Evolutionary conservation across 2,329 filamentous ascomycete species (phyloP).

Genomic region (Onygenales sp.): DNA sequence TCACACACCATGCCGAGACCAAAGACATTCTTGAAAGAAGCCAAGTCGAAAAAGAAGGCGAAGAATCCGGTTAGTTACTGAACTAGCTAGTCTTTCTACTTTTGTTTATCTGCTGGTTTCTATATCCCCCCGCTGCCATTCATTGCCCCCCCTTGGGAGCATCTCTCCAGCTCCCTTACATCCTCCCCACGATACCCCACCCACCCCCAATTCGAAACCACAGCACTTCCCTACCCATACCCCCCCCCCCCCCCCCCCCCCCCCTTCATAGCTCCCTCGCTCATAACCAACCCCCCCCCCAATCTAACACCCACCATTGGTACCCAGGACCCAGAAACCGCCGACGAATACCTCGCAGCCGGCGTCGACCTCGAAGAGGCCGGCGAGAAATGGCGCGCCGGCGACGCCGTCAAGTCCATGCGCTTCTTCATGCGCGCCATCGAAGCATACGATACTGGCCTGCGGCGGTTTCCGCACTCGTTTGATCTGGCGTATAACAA

Average conservation of each 20-base stretch:
- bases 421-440: conserved; percentile 53
- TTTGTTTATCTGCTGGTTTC: too few relatives aligned
- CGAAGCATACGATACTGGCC: conserved; percentile 54
- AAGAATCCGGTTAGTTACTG: too few relatives aligned
- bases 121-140: too few relatives aligned
- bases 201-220: too few relatives aligned
- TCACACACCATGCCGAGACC: too few relatives aligned
- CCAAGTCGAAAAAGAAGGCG: too few relatives aligned
- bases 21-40: too few relatives aligned
- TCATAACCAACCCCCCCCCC: not conserved
- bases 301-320: not conserved
- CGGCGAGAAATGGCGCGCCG: conserved; percentile 64
- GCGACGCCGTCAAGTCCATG: conserved; percentile 56
- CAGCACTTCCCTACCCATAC: not conserved
- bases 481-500: conserved; percentile 71
- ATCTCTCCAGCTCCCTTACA: too few relatives aligned
- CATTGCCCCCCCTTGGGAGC: too few relatives aligned
- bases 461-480: conserved; percentile 49
- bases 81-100: too few relatives aligned
- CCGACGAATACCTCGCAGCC: conserved; percentile 58
- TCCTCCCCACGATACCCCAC: too few relatives aligned
- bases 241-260: too few relatives aligned
- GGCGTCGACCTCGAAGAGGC: conserved; percentile 62
- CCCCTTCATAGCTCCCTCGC: not conserved
- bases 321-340: conserved; percentile 42